Evolutionary conservation across 352 stramenopile genomes (phyloP).

Genomic region (Halophytophthora batemanensis): DNA sequence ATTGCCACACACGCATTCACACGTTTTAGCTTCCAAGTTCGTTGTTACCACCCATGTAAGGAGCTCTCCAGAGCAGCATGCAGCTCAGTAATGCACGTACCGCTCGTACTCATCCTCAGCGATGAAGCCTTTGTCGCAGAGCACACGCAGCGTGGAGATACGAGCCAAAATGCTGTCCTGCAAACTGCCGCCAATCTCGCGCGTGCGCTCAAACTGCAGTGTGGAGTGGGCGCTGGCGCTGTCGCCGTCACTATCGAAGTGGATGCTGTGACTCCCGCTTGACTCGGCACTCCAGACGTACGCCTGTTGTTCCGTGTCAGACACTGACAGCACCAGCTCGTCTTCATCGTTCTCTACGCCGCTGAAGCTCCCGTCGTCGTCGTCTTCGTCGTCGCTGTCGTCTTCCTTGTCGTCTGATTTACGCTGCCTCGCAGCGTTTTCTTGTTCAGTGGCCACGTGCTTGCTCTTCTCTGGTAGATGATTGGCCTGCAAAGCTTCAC

Average conservation of each 20-base stretch:
- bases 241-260: slow-evolving; percentile 9
- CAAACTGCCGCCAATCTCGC: slow-evolving; percentile 28
- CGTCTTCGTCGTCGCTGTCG: slow-evolving; percentile 5
- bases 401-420: slow-evolving; percentile 1
- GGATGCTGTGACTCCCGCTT: slow-evolving; percentile 10
- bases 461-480: background rate
- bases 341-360: slow-evolving; percentile 6
- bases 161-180: slow-evolving; percentile 61
- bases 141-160: slow-evolving; percentile 67
- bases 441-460: background rate
- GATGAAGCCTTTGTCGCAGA: slow-evolving; percentile 82
- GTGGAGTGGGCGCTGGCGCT: slow-evolving; percentile 2
- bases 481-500: background rate
- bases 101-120: slow-evolving; percentile 75
- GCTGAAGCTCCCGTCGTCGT: slow-evolving; percentile 3
- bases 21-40: background rate
- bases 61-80: too few relatives aligned
- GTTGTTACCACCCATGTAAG: background rate
- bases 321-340: background rate
- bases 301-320: slow-evolving; percentile 10
- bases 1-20: background rate
- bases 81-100: slow-evolving; percentile 10
- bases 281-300: slow-evolving; percentile 22
- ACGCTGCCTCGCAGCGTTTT: background rate
- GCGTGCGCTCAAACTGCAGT: slow-evolving; percentile 36